Evolutionary conservation across 163 green algal genomes (phyloP).

Genomic region (Chlamydomonas reinhardtii): DNA sequence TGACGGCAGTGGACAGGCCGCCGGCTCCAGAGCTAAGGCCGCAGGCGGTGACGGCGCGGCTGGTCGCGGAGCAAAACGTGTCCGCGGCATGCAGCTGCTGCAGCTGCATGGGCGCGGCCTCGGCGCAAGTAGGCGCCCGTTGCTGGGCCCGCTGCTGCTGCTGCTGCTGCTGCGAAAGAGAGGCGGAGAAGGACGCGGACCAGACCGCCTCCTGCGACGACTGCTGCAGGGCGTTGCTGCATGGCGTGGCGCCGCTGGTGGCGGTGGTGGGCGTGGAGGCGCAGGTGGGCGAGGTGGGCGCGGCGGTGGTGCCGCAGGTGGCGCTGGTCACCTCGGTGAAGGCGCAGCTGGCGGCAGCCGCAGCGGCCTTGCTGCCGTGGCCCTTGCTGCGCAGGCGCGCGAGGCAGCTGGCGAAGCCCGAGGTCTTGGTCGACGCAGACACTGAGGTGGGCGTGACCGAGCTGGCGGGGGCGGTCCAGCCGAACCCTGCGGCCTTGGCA

Average conservation of each 20-base stretch:
- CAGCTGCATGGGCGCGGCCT: neutral
- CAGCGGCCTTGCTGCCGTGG: neutral
- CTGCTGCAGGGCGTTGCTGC: neutral
- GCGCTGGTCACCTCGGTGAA: neutral
- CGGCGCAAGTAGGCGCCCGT: neutral
- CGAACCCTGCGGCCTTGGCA: constrained; percentile 18
- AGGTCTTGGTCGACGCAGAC: neutral
- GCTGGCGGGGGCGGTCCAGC: constrained; percentile 1
- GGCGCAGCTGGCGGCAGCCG: neutral
- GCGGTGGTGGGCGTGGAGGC: too few relatives aligned
- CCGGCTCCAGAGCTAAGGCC: too few relatives aligned
- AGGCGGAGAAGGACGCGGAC: neutral
- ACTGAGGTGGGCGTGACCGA: neutral
- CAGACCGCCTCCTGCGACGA: neutral
- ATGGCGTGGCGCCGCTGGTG: too few relatives aligned
- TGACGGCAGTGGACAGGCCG: too few relatives aligned
- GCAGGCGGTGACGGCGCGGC: neutral
- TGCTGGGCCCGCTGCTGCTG: neutral
- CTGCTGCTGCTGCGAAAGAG: too few relatives aligned
- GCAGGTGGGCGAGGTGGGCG: too few relatives aligned
- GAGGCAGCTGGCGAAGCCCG: neutral
- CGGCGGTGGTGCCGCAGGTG: neutral
- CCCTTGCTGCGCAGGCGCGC: neutral
- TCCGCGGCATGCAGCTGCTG: constrained; percentile 1
- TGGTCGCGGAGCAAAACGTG: neutral